phyloP scores from a whole-genome alignment of 257 asterid species.

The Fraxinus anomala region DNA sequence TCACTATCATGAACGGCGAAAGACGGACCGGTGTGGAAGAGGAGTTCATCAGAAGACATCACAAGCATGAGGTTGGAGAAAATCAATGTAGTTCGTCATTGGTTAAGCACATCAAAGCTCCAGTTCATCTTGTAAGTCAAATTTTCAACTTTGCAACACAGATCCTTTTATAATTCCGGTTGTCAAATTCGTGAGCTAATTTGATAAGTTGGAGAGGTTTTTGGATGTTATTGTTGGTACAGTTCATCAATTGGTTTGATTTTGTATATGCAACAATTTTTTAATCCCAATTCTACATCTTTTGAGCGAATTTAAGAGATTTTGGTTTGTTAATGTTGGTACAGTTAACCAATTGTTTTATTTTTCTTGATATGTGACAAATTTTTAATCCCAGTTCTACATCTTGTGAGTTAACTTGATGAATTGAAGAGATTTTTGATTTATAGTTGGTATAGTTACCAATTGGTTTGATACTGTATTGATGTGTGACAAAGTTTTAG shows the following conservation, averaged over 20 bases:
- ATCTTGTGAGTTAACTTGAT: background rate
- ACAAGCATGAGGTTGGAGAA: conserved; percentile 67
- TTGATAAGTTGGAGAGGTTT: background rate
- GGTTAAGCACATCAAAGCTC: conserved; percentile 87
- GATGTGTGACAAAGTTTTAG: background rate
- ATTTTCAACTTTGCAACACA: background rate
- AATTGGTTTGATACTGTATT: background rate
- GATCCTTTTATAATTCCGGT: background rate
- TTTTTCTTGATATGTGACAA: background rate
- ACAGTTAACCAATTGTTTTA: background rate
- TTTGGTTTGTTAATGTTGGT: background rate
- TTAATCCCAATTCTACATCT: background rate
- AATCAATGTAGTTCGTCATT: conserved; percentile 76
- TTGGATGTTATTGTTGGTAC: background rate
- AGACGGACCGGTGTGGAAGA: conserved; percentile 48
- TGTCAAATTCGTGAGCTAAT: background rate
- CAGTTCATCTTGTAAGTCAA: conserved; percentile 69
- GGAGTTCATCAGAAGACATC: conserved; percentile 70
- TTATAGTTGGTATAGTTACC: background rate
- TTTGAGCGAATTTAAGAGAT: background rate
- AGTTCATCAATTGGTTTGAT: background rate
- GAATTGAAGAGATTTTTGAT: background rate
- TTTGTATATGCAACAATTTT: background rate
- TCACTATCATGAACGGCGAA: conserved; percentile 42
- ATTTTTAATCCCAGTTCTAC: conserved; percentile 26